Evolutionary conservation across 2,329 filamentous ascomycete genomes (phyloP).

Genomic region (Stemphylium vesicarium): DNA sequence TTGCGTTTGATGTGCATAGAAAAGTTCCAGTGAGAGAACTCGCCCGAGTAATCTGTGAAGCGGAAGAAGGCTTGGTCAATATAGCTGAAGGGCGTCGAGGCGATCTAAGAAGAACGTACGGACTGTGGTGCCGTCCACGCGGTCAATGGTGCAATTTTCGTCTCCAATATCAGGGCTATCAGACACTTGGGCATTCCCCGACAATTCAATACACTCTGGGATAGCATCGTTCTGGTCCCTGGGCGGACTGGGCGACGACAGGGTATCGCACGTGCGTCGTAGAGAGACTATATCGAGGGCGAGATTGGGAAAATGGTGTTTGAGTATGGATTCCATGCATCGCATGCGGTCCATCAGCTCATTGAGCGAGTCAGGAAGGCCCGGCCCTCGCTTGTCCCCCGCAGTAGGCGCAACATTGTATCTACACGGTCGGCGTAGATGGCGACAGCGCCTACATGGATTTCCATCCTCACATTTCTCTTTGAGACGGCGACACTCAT

Average conservation of each 20-base stretch:
- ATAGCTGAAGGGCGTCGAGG: not conserved
- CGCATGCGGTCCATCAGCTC: conserved; percentile 13
- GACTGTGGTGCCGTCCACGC: conserved; percentile 14
- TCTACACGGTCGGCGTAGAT: conserved; percentile 57
- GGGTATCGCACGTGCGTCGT: conserved; percentile 10
- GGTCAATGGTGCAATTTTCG: conserved; percentile 14
- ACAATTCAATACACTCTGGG: not conserved
- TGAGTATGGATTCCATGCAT: conserved; percentile 10
- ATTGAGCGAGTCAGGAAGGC: conserved; percentile 1
- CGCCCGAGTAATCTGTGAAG: conserved; percentile 20
- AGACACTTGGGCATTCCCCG: not conserved
- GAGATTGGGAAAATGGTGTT: conserved; percentile 13
- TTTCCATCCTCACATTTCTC: conserved; percentile 64
- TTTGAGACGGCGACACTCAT: conserved; percentile 62
- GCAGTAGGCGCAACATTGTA: conserved; percentile 12
- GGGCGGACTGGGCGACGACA: conserved; percentile 3
- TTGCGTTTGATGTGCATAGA: conserved; percentile 21
- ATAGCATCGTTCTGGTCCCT: not conserved
- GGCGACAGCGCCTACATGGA: conserved; percentile 60
- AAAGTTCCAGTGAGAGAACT: conserved; percentile 26
- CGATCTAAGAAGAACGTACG: conserved; percentile 7
- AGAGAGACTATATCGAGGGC: conserved; percentile 9
- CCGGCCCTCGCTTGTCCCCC: conserved; percentile 1
- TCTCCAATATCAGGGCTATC: conserved; percentile 14
- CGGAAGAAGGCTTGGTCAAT: conserved; percentile 1